phyloP scores from a whole-genome alignment of 805 yeast genomes.

The Sugiyamaella smithiae region DNA sequence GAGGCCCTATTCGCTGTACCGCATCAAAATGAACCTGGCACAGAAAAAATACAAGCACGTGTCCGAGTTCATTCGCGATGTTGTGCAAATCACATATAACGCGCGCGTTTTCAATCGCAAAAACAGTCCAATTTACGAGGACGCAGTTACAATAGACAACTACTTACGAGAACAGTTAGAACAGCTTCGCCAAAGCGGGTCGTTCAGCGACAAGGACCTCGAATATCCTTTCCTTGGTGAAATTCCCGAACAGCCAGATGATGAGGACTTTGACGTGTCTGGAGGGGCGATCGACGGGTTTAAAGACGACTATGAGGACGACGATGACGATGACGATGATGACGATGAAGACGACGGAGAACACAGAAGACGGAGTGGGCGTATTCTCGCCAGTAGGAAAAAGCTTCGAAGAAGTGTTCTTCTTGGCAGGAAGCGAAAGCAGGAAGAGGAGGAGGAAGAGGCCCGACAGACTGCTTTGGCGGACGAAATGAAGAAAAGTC shows the following conservation, averaged over 20 bases:
- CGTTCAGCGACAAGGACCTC: slow-evolving; percentile 37
- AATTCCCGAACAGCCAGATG: slow-evolving; percentile 49
- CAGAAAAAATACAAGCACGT: slow-evolving; percentile 54
- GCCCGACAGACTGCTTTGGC: slow-evolving; percentile 30
- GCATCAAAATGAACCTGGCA: slow-evolving; percentile 57
- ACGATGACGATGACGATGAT: slow-evolving; percentile 27
- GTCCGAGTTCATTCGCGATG: slow-evolving; percentile 69
- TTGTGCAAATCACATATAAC: slow-evolving; percentile 86
- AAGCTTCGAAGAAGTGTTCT: slow-evolving; percentile 28
- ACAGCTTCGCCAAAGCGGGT: slow-evolving; percentile 43
- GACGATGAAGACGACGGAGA: slow-evolving; percentile 27
- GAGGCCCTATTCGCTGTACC: slow-evolving; percentile 78
- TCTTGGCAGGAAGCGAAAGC: slow-evolving; percentile 22
- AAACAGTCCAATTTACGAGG: slow-evolving; percentile 61
- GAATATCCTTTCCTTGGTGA: slow-evolving; percentile 67
- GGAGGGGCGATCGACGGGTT: slow-evolving; percentile 6
- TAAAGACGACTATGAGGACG: slow-evolving; percentile 29
- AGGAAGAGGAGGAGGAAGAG: slow-evolving; percentile 31
- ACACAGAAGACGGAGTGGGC: slow-evolving; percentile 26
- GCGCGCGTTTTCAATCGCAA: slow-evolving; percentile 80
- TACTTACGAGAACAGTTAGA: slow-evolving; percentile 51
- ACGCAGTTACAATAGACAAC: slow-evolving; percentile 60
- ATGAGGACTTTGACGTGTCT: slow-evolving; percentile 19
- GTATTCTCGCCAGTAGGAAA: slow-evolving; percentile 30
- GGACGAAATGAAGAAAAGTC: slow-evolving; percentile 52